Evolutionary conservation across 352 stramenopile species (phyloP).

Genomic region (Pythium vanterpoolii): DNA sequence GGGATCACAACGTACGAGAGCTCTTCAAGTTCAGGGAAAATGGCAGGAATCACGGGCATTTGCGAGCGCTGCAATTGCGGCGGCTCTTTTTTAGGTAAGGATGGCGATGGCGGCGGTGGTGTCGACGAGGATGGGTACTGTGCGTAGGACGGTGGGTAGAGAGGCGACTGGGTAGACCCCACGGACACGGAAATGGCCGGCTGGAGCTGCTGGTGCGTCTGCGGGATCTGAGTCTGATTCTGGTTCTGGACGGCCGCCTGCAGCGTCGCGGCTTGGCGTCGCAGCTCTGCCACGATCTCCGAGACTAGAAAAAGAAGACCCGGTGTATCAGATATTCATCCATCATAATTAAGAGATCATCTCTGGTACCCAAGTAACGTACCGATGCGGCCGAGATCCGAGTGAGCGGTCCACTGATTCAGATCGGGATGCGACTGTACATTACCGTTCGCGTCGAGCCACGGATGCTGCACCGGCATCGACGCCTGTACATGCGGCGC

Average conservation of each 20-base stretch:
- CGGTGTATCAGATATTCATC: not conserved
- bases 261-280: constrained; percentile 20
- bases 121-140: constrained; percentile 27
- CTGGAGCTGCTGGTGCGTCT: not conserved
- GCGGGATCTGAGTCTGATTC: not conserved
- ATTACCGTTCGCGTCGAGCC: constrained; percentile 66
- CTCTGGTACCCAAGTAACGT: not conserved
- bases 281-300: constrained; percentile 67
- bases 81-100: constrained; percentile 34
- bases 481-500: constrained; percentile 67
- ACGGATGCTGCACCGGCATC: constrained; percentile 67
- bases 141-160: constrained; percentile 7
- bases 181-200: not conserved
- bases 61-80: constrained; percentile 55
- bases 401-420: constrained; percentile 80
- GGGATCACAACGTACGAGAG: constrained; percentile 48
- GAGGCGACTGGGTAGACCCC: not conserved
- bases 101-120: constrained; percentile 28
- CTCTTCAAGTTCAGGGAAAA: constrained; percentile 74
- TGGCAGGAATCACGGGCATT: constrained; percentile 68
- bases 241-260: constrained; percentile 8
- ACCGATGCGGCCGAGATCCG: constrained; percentile 76
- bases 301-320: constrained; percentile 29
- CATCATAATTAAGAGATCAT: not conserved
- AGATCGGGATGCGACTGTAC: constrained; percentile 70